Evolutionary conservation across 2,329 filamentous ascomycete species (phyloP).

Genomic region (Aspergillus sp.): DNA sequence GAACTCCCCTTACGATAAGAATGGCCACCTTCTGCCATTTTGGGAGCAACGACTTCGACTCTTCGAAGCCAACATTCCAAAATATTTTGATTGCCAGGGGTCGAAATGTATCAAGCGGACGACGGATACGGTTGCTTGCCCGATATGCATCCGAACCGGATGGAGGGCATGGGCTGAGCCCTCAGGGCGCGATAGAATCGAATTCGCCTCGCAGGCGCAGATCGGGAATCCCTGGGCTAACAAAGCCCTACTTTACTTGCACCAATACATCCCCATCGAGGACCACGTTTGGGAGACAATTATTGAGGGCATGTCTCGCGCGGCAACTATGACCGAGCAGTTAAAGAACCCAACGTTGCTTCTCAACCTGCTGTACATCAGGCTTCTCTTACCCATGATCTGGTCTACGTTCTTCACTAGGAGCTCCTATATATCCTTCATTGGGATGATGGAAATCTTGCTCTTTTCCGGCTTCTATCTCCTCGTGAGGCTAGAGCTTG

Average conservation of each 20-base stretch:
- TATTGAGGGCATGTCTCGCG: not conserved
- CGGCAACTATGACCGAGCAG: not conserved
- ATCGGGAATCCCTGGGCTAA: slow-evolving; percentile 7
- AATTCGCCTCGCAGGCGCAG: slow-evolving; percentile 7
- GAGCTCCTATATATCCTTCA: not conserved
- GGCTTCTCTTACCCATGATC: slow-evolving; percentile 8
- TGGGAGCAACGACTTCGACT: slow-evolving; percentile 13
- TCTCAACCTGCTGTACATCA: slow-evolving; percentile 7
- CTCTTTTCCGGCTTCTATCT: slow-evolving; percentile 9
- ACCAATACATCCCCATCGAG: slow-evolving; percentile 4
- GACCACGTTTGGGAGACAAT: not conserved
- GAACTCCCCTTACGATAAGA: slow-evolving; percentile 10
- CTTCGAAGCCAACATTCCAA: not conserved
- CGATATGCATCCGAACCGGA: slow-evolving; percentile 14
- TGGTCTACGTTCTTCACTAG: slow-evolving; percentile 11
- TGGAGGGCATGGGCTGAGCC: slow-evolving; percentile 15
- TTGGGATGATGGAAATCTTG: slow-evolving; percentile 5
- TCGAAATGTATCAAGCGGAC: not conserved
- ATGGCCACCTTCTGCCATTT: slow-evolving; percentile 11
- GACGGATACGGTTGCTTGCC: slow-evolving; percentile 5
- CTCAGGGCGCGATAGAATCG: not conserved
- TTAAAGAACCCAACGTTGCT: slow-evolving; percentile 7
- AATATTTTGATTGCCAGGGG: slow-evolving; percentile 6
- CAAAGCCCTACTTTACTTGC: slow-evolving; percentile 4
- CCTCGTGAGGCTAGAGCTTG: slow-evolving; percentile 5